Percentiles rank a stretch among this genome's conserved stretches.
phyloP scores from a whole-genome alignment of 106 monocot species.

The Acorus gramineus region DNA sequence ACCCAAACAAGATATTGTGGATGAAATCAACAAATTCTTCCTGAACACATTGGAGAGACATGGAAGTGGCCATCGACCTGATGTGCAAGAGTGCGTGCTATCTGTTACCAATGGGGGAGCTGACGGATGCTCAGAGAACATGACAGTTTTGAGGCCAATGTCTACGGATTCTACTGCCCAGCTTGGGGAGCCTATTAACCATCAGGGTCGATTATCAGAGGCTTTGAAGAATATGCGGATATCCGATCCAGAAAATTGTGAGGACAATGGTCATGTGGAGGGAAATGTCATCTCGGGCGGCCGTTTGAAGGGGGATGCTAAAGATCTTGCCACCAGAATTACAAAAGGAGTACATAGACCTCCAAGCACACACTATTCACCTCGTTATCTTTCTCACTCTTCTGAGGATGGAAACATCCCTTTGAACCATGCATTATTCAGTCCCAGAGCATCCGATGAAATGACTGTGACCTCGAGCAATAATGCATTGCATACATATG shows the following conservation, averaged over 20 bases:
- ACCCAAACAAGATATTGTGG: conserved; percentile 29
- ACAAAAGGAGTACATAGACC: background rate
- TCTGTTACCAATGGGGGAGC: too few relatives aligned
- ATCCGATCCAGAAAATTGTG: background rate
- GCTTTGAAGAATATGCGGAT: background rate
- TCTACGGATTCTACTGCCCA: too few relatives aligned
- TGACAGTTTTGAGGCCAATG: too few relatives aligned
- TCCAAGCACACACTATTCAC: conserved; percentile 10
- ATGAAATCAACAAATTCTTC: conserved; percentile 58
- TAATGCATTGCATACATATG: background rate
- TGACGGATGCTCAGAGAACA: too few relatives aligned
- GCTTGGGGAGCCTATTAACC: background rate
- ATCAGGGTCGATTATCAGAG: background rate
- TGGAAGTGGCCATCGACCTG: conserved; percentile 57
- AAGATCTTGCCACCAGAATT: conserved; percentile 6
- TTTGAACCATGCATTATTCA: too few relatives aligned
- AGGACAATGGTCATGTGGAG: background rate
- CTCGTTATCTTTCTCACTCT: conserved; percentile 4
- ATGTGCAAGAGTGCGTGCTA: conserved; percentile 24
- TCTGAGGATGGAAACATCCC: too few relatives aligned
- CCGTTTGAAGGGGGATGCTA: conserved; percentile 7
- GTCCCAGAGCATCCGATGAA: too few relatives aligned
- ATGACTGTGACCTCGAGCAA: too few relatives aligned
- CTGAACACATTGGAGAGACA: conserved; percentile 68
- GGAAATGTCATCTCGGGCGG: background rate